Evolutionary conservation across 176 grass and related monocot genomes (phyloP), one percentile per base, ranked within the genome.

Genomic region (Aegilops bicornis): DNA sequence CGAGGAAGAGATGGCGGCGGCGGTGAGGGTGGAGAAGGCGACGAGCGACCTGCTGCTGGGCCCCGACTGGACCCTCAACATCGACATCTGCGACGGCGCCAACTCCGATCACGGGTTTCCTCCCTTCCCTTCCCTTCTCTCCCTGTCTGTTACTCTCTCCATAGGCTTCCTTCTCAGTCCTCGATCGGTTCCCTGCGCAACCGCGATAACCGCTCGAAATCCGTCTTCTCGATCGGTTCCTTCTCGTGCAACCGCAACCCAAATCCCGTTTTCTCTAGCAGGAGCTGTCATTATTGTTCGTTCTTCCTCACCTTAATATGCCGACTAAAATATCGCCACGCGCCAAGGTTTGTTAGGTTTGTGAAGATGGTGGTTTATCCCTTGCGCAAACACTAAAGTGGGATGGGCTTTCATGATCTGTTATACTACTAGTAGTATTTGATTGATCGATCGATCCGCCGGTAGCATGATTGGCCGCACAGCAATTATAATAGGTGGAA

Each of bases 1-100:
- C 50, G 50, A 54, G 50, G 50, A 54, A 7, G 50, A 17, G 5
- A 27, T 86, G 86, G 47, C 70, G 81, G 56, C 87, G 69, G 86
- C 89, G 82, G 92, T 94, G 40, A 82, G 76, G 84, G 95, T 97
- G 68, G 95, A 97, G 62, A 97, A 97, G 90, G 92, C 95, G 27
- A 97, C 95, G 36, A 97, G 87, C 90, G 95, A 94, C 65, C 95
- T 97, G 82, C 83, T 97, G 74, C 87, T 94, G 77, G 92, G 80
- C 10, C 95, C 95, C 25, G 95, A 97, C 79, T 97, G 95, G 95
- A 87, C 86, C n/a, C 86, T 97, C 85, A 97, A 97, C 87, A 94
- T 97, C 64, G 92, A 94, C 52, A 97, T 97, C 88, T 97, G 92
- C 92, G 95, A 97, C 73, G 89, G 85, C 85, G 66, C 71, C 82